A percentile compares a stretch with the other conserved stretches of the same genome.
Evolutionary conservation across 768 basidiomycete species (phyloP).

Genomic region (Tulasnella sp.): DNA sequence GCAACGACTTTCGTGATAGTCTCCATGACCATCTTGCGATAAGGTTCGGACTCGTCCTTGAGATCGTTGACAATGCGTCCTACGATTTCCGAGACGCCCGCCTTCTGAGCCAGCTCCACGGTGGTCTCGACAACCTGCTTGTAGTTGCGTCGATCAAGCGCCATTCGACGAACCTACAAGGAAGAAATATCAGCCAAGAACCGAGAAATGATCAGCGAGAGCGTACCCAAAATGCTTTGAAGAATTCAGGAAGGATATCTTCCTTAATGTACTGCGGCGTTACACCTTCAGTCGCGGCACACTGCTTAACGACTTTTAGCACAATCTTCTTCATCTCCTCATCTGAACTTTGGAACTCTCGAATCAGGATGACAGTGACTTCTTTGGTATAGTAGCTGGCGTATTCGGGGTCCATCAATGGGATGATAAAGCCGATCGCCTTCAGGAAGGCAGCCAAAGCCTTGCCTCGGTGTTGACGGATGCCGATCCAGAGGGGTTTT

Average conservation of each 20-base stretch:
- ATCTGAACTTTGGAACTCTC: conserved; percentile 98
- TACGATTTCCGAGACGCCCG: conserved; percentile 94
- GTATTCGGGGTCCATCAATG: conserved; percentile 99
- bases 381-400: conserved; percentile 99
- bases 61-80: conserved; percentile 82
- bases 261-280: conserved; percentile 93
- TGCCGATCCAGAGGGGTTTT: conserved; percentile 91
- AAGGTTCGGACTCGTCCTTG: conserved; percentile 85
- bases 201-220: background rate
- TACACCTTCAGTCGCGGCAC: conserved; percentile 97
- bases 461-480: conserved; percentile 91
- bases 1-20: conserved; percentile 96
- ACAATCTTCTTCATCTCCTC: conserved; percentile 99
- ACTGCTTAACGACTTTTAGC: conserved; percentile 97
- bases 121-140: conserved; percentile 98
- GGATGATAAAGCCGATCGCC: conserved; percentile 98
- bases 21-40: conserved; percentile 99
- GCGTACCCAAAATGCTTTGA: conserved; percentile 93
- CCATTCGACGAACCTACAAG: conserved; percentile 73
- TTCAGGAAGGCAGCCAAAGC: conserved; percentile 93
- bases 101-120: conserved; percentile 95
- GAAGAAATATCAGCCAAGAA: background rate
- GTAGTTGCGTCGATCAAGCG: conserved; percentile 92
- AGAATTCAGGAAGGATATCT: conserved; percentile 98
- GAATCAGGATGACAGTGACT: conserved; percentile 92